Evolutionary conservation across 768 basidiomycete species (phyloP).

Genomic region (Rickenella mellea): DNA sequence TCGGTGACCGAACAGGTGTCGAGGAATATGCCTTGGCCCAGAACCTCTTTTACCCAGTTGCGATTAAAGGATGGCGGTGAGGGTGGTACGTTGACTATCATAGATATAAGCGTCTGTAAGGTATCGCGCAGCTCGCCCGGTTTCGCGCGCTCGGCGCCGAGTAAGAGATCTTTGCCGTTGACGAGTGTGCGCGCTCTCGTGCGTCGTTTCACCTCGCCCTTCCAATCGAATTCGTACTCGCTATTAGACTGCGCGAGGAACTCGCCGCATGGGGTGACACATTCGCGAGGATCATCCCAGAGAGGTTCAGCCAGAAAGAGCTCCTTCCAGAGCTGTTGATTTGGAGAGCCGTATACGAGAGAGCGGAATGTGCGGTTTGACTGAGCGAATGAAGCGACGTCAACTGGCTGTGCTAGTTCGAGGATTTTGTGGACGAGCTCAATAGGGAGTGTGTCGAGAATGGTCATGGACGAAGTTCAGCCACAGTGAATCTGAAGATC

Average conservation of each 20-base stretch:
- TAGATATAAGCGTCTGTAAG: slow-evolving; percentile 40
- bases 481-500: not conserved
- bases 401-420: slow-evolving; percentile 46
- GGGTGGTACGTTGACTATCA: slow-evolving; percentile 35
- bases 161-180: too few relatives aligned
- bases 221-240: slow-evolving; percentile 34
- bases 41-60: slow-evolving; percentile 34
- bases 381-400: slow-evolving; percentile 45
- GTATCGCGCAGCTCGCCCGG: slow-evolving; percentile 33
- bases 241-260: slow-evolving; percentile 7
- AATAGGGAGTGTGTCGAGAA: slow-evolving; percentile 33
- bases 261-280: slow-evolving; percentile 28
- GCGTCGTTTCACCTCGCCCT: slow-evolving; percentile 39
- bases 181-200: slow-evolving; percentile 46
- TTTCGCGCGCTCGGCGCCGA: too few relatives aligned
- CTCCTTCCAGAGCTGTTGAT: slow-evolving; percentile 49
- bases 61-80: slow-evolving; percentile 14
- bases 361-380: slow-evolving; percentile 32
- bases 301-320: slow-evolving; percentile 55
- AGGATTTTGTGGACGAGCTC: slow-evolving; percentile 57
- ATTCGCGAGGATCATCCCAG: slow-evolving; percentile 55
- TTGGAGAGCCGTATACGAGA: slow-evolving; percentile 35
- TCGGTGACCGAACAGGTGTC: slow-evolving; percentile 20
- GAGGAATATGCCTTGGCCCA: slow-evolving; percentile 36
- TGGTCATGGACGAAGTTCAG: not conserved